Conservation (phyloP, 257 asterid species). For the Oldenlandia corymbosa region DNA sequence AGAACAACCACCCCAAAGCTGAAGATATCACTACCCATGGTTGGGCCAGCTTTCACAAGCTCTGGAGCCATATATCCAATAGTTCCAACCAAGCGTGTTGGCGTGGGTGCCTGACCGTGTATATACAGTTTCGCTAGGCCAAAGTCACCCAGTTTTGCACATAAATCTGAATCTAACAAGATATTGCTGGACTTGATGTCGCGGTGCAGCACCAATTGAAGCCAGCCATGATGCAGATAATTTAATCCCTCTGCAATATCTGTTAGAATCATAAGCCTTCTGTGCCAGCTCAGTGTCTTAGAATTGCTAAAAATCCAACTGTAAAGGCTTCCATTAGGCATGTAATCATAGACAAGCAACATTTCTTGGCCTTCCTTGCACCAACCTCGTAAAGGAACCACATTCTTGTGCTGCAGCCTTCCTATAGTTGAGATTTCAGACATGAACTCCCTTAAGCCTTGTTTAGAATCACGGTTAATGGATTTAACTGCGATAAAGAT, state of each 20-base stretch:
- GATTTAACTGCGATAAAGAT: slow-evolving; percentile 15
- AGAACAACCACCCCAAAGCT: slow-evolving; percentile 18
- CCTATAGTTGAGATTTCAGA: slow-evolving; percentile 22
- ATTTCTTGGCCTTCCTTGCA: slow-evolving; percentile 18
- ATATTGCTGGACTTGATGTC: slow-evolving; percentile 22
- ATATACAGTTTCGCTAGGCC: slow-evolving; percentile 17
- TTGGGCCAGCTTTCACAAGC: slow-evolving; percentile 12
- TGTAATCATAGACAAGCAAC: slow-evolving; percentile 17
- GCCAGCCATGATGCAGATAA: slow-evolving; percentile 23
- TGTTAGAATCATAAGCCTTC: slow-evolving; percentile 11
- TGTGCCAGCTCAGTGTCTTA: slow-evolving; percentile 8
- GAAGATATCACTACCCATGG: slow-evolving; percentile 18
- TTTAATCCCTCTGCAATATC: slow-evolving; percentile 18
- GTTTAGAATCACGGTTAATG: slow-evolving; percentile 10
- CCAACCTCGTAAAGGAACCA: slow-evolving; percentile 20
- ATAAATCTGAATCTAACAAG: slow-evolving; percentile 10
- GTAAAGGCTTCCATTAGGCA: slow-evolving; percentile 21
- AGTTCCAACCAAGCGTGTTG: slow-evolving; percentile 16
- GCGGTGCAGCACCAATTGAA: slow-evolving; percentile 15
- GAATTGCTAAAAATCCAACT: slow-evolving; percentile 5
- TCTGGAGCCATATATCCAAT: slow-evolving; percentile 24
- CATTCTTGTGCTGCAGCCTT: slow-evolving; percentile 21
- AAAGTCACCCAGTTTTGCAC: slow-evolving; percentile 18
- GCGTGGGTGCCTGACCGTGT: slow-evolving; percentile 7
- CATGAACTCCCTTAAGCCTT: slow-evolving; percentile 19